phyloP scores from a whole-genome alignment of 441 rosid species.

The Bocquillonia castaneifolia region DNA sequence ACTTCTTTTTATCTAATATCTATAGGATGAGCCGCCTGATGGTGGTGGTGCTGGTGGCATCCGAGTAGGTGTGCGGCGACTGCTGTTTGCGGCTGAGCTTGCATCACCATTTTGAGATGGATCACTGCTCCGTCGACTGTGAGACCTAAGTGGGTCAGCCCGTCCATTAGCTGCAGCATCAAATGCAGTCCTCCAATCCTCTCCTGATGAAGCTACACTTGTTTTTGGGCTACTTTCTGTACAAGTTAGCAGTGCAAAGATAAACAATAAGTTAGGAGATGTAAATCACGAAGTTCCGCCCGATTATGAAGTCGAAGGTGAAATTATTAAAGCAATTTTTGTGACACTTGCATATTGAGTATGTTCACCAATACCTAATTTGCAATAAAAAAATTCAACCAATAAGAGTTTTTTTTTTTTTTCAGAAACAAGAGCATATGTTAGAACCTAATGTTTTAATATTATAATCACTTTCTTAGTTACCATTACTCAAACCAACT shows the following conservation, averaged over 20 bases:
- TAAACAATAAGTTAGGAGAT: not conserved
- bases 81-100: slow-evolving; percentile 41
- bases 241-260: slow-evolving; percentile 11
- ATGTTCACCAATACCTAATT: too few relatives aligned
- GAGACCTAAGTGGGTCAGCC: slow-evolving; percentile 49
- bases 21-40: slow-evolving; percentile 57
- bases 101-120: slow-evolving; percentile 83
- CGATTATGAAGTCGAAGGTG: not conserved
- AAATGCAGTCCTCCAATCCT: slow-evolving; percentile 97
- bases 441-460: too few relatives aligned
- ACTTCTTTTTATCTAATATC: slow-evolving; percentile 45
- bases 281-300: not conserved
- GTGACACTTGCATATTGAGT: too few relatives aligned
- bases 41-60: slow-evolving; percentile 95
- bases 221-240: slow-evolving; percentile 84
- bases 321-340: not conserved
- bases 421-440: too few relatives aligned
- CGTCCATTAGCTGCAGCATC: slow-evolving; percentile 76
- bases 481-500: not conserved
- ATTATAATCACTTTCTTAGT: not conserved
- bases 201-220: slow-evolving; percentile 52
- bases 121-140: slow-evolving; percentile 71
- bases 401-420: too few relatives aligned
- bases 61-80: slow-evolving; percentile 83
- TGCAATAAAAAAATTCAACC: not conserved